phyloP scores from a whole-genome alignment of 495 filamentous ascomycete genomes.

The Filosporella fistucella region DNA sequence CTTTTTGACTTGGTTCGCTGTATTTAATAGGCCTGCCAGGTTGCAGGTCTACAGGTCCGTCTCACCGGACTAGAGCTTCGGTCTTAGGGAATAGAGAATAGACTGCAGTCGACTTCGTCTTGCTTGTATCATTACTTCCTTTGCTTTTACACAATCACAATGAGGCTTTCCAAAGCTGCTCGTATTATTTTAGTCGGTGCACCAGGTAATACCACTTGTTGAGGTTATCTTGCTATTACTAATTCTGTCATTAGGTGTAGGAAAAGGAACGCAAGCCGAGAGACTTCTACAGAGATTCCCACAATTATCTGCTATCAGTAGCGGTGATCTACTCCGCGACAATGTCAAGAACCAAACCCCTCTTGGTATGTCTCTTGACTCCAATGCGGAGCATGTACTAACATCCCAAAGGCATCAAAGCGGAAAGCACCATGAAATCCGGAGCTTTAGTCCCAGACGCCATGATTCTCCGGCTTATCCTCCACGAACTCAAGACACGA shows the following conservation, averaged over 20 bases:
- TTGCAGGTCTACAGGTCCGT: too few relatives aligned
- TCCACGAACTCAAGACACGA: conserved; percentile 74
- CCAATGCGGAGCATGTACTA: conserved; percentile 3
- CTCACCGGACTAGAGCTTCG: background rate
- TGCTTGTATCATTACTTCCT: conserved; percentile 3
- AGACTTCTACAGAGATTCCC: conserved; percentile 81
- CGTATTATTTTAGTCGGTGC: conserved; percentile 93
- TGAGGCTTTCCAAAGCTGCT: conserved; percentile 74
- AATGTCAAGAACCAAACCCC: conserved; percentile 87
- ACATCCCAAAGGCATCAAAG: conserved; percentile 65
- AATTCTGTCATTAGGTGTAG: too few relatives aligned
- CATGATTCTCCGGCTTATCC: conserved; percentile 88
- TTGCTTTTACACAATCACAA: conserved; percentile 17
- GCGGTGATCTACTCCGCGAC: conserved; percentile 84
- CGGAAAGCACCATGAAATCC: conserved; percentile 77
- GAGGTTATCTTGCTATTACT: too few relatives aligned
- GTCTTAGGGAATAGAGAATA: conserved; percentile 7
- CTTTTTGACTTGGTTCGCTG: too few relatives aligned
- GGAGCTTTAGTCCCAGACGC: conserved; percentile 83
- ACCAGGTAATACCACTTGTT: too few relatives aligned
- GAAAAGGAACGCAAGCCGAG: conserved; percentile 94
- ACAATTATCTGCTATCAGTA: conserved; percentile 86
- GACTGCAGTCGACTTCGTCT: background rate
- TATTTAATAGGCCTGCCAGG: too few relatives aligned
- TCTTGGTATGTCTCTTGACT: conserved; percentile 55